Base-by-base conservation (phyloP, 2,329 filamentous ascomycete genomes). In the Lachnellula arida region DNA sequence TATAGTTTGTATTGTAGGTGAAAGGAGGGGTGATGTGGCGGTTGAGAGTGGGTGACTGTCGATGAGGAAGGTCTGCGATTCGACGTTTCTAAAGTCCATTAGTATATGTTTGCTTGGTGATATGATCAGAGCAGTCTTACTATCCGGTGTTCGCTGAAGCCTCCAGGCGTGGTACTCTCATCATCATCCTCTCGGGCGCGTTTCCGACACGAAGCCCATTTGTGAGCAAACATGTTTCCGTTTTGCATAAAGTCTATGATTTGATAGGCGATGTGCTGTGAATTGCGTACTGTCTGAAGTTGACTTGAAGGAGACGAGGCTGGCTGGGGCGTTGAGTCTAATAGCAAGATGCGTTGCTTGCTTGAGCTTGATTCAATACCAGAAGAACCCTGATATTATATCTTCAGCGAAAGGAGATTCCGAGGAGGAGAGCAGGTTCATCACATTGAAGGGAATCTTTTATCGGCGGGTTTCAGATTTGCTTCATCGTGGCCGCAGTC, bases 111-210 rank as follows among this genome's bases (percentile, higher is more conserved):
- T 42, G 32, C 37, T 35, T 25, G 11, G 37, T 39, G 17, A 46
- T 32, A 51, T 39, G 34, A 19, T 40, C 39, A 28, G 42, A 47
- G 35, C n/a, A 28, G 17, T 34, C 60, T 64, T 59, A 69, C 68
- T 42, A 53, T 64, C 49, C 67, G 61, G 55, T 71, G 68, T 44
- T 68, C 67, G 49, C 65, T 60, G 55, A 70, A 69, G 52, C 68
- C 64, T 22, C 57, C 56, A 6, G 58, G 57, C 19, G n/a, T 40
- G 37, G 25, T 55, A 50, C 53, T 51, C 19, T 67, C 63, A n/a
- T 67, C 67, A 4, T 67, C 65, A 28, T 68, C 63, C 5, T 68
- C 62, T 44, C 67, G 59, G 12, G 56, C 58, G 28, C 67, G 64
- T 58, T 70, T 70, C 49, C 61, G 58, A 42, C 19, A 57, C 25